Conservation (phyloP, 2,329 filamentous ascomycete species). For the Xylariomycetidae sp. region DNA sequence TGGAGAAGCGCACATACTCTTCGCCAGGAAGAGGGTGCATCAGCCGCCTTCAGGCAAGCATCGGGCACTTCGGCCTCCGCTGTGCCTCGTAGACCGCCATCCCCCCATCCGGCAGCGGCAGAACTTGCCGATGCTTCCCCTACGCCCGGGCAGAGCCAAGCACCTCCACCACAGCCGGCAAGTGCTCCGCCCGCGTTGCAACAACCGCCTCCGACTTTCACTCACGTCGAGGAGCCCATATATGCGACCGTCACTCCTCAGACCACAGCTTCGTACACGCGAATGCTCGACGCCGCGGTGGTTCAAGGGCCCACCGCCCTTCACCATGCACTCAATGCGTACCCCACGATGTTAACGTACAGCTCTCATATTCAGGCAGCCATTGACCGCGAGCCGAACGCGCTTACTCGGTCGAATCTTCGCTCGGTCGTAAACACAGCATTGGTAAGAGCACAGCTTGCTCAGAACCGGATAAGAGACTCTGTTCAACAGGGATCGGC, state of each 20-base stretch:
- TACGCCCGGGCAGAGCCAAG: conserved; percentile 7
- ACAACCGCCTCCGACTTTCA: conserved; percentile 20
- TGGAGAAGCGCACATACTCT: conserved; percentile 78
- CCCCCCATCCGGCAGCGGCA: conserved; percentile 6
- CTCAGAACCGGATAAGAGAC: conserved; percentile 31
- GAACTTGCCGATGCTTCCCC: conserved; percentile 5
- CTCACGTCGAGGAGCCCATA: conserved; percentile 26
- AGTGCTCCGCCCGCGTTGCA: conserved; percentile 22
- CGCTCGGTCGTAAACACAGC: conserved; percentile 45
- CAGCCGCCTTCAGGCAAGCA: conserved; percentile 36
- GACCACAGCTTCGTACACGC: conserved; percentile 39
- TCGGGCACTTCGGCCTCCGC: conserved; percentile 7
- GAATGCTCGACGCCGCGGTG: conserved; percentile 50
- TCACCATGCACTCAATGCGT: conserved; percentile 38
- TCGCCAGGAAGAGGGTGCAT: conserved; percentile 66
- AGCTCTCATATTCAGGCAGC: conserved; percentile 44
- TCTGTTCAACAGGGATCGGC: conserved; percentile 19
- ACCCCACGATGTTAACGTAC: conserved; percentile 45
- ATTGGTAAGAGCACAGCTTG: conserved; percentile 40
- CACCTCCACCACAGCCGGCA: conserved; percentile 12
- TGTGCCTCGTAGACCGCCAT: conserved; percentile 12
- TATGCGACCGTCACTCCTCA: conserved; percentile 28
- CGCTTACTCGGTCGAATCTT: conserved; percentile 43
- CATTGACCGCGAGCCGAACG: conserved; percentile 48
- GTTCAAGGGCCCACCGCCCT: conserved; percentile 45